A percentile compares a stretch with the other conserved stretches of the same genome.
Evolutionary conservation across 257 asterid species (phyloP).

Genomic region (Nemophila menziesii): DNA sequence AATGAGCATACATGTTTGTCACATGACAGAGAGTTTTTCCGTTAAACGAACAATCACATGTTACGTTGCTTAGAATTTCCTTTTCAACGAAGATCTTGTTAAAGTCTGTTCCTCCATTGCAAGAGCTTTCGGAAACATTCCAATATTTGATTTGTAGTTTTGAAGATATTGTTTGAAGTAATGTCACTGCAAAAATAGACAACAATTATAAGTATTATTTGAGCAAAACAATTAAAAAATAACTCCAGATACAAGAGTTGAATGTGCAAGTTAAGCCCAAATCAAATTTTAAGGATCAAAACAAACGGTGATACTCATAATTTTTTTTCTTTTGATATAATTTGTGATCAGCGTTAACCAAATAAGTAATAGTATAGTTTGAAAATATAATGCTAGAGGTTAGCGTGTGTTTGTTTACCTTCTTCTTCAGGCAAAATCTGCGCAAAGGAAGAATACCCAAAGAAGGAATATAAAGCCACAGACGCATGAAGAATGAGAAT

Average conservation of each 20-base stretch:
- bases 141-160: slow-evolving; percentile 43
- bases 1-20: slow-evolving; percentile 54
- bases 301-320: too few species aligned
- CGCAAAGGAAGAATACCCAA: neutral
- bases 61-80: slow-evolving; percentile 18
- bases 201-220: too few species aligned
- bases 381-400: too few species aligned
- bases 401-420: too few species aligned
- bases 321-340: too few species aligned
- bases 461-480: neutral
- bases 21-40: slow-evolving; percentile 58
- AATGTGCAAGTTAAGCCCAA: too few species aligned
- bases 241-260: too few species aligned
- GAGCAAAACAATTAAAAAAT: too few species aligned
- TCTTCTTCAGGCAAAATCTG: neutral
- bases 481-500: neutral
- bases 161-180: slow-evolving; percentile 46
- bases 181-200: slow-evolving; percentile 47
- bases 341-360: too few species aligned
- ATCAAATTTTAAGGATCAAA: too few species aligned
- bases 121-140: slow-evolving; percentile 38
- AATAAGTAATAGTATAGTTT: too few species aligned
- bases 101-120: slow-evolving; percentile 29
- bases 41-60: slow-evolving; percentile 51
- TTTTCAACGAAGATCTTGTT: slow-evolving; percentile 18